Evolutionary conservation across 2,329 filamentous ascomycete genomes (phyloP), one percentile per base, ranked within the genome.

Genomic region (Pestalotiopsis sp.): DNA sequence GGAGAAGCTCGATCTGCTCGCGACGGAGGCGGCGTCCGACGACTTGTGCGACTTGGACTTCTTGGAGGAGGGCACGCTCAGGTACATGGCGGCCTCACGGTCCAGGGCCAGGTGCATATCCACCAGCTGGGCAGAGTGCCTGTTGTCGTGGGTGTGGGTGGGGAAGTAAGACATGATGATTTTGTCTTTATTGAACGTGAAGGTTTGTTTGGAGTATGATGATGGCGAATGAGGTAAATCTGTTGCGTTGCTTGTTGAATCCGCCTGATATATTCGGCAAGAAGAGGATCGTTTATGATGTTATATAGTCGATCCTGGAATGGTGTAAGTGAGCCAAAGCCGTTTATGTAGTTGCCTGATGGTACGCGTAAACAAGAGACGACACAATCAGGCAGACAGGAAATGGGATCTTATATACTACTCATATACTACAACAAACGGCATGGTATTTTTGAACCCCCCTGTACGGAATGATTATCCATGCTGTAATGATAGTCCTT

Each of bases 391-490:
- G 25, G 57, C 57, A 59, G 57, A 59, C 57, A 59, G 57, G 57
- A 36, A 59, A 59, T 59, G 14, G 14, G 13, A 59, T 12, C 31
- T 63, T 63, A 63, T 63, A 60, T 52, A 20, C 13, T 60, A 60
- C 57, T 60, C 6, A 60, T 60, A 25, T 31, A 31, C 27, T 7
- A 31, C 27, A 7, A 31, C 6, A 31, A 25, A 25, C 25, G 7
- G 20, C 20, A 27, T 11, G 25, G 25, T 58, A 20, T 31, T 3
- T 25, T 25, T 25, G 25, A 25, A 25, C 31, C 25, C 57, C 23
- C 23, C 12, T 36, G 31, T 36, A 36, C 31, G 45, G 45, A 17
- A 20, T 45, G 17, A 52, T 52, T 9, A 52, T 81, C 81, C 36
- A 83, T 66, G n/a, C 17, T 52, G 45, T 52, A 9, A 52, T n/a